phyloP scores from a whole-genome alignment of 192 early-diverging fungal genomes.

The Entrophospora sp. region DNA sequence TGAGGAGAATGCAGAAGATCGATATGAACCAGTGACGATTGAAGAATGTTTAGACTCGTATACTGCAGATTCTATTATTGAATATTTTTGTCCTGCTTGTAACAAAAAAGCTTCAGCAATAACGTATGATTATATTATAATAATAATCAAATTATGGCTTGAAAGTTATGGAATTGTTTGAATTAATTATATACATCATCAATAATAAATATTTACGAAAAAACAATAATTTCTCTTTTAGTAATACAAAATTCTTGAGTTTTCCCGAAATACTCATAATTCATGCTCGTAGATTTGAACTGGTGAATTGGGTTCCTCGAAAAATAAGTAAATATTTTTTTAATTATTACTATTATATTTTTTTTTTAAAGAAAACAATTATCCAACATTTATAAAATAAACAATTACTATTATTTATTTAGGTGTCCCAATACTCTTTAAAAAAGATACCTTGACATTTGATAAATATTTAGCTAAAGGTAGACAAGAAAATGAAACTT shows the following conservation, averaged over 20 bases:
- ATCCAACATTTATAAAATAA: neutral
- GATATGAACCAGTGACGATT: conserved; percentile 49
- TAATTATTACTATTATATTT: neutral
- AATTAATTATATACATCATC: too few relatives aligned
- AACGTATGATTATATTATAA: too few relatives aligned
- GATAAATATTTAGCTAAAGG: conserved; percentile 64
- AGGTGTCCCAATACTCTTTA: conserved; percentile 52
- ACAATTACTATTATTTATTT: neutral
- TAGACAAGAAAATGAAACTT: conserved; percentile 56
- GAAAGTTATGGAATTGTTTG: too few relatives aligned
- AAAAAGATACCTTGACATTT: conserved; percentile 48
- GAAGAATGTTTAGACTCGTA: conserved; percentile 59
- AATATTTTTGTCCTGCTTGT: conserved; percentile 59
- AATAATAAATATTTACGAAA: too few relatives aligned
- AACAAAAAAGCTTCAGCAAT: conserved; percentile 44
- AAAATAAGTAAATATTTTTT: conserved; percentile 48
- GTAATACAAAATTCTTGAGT: conserved; percentile 52
- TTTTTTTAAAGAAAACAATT: neutral
- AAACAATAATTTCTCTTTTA: conserved; percentile 25
- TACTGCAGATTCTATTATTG: conserved; percentile 42
- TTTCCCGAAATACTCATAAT: conserved; percentile 70
- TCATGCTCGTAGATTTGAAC: conserved; percentile 64
- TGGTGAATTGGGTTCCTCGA: conserved; percentile 76
- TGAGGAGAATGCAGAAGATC: conserved; percentile 22
- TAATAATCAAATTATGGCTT: too few relatives aligned